These are phyloP conservation scores for Pythium biforme DNA, from an alignment of 352 stramenopile species.

Conservation along the genomic window DNA sequence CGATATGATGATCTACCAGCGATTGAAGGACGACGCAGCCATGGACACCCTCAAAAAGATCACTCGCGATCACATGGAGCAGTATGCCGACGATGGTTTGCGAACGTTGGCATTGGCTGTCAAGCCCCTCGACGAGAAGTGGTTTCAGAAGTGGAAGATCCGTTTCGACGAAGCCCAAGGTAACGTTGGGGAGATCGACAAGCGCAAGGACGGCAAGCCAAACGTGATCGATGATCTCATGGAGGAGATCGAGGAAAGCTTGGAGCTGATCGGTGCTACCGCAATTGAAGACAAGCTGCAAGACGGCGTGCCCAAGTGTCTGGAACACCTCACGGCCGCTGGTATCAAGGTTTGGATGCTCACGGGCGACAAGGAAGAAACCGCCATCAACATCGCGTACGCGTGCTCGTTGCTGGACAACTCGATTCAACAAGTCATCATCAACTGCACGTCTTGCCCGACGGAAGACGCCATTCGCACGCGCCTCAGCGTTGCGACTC, in stretches of 20 bases:
- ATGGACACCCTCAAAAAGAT: conserved; percentile 53
- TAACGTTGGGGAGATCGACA: conserved; percentile 72
- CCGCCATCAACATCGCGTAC: conserved; percentile 94
- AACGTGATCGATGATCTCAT: conserved; percentile 76
- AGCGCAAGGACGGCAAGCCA: conserved; percentile 74
- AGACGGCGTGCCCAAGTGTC: conserved; percentile 84
- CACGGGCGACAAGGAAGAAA: conserved; percentile 94
- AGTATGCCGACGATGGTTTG: conserved; percentile 82
- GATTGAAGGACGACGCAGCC: conserved; percentile 48
- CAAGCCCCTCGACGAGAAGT: conserved; percentile 62
- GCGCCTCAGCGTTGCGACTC: conserved; percentile 40
- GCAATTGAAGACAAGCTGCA: conserved; percentile 94
- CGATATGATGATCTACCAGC: conserved; percentile 92
- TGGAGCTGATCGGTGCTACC: conserved; percentile 87
- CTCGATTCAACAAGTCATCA: conserved; percentile 74
- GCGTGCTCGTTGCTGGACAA: conserved; percentile 85
- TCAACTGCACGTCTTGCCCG: conserved; percentile 69
- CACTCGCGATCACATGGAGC: conserved; percentile 77
- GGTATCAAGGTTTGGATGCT: conserved; percentile 95
- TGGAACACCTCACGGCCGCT: conserved; percentile 77
- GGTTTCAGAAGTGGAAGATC: conserved; percentile 75
- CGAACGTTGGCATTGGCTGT: conserved; percentile 81
- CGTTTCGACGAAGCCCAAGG: conserved; percentile 68
- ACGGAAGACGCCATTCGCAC: conserved; percentile 66
- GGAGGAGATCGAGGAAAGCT: conserved; percentile 77